Conservation (phyloP, 2,329 filamentous ascomycete species). For the Exserohilum turcica region DNA sequence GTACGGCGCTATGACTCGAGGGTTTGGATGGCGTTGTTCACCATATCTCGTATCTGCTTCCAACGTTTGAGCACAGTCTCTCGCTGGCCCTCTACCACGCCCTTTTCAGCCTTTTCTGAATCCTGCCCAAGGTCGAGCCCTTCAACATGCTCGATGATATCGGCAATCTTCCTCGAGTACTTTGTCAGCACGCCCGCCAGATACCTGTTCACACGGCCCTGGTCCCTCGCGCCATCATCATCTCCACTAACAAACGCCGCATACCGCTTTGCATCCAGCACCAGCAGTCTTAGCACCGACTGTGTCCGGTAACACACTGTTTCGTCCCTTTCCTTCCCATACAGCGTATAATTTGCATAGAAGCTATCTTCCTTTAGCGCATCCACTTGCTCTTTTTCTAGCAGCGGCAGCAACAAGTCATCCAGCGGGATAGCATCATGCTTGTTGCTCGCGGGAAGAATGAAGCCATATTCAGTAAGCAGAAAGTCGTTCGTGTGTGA, state of each 20-base stretch:
- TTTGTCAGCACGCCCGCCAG: slow-evolving; percentile 39
- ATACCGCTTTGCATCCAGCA: slow-evolving; percentile 37
- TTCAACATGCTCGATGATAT: slow-evolving; percentile 35
- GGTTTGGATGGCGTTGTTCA: slow-evolving; percentile 24
- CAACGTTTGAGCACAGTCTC: slow-evolving; percentile 39
- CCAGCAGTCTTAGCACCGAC: slow-evolving; percentile 48
- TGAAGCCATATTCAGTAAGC: slow-evolving; percentile 68
- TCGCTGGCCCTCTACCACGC: slow-evolving; percentile 25
- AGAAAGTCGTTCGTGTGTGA: slow-evolving; percentile 74
- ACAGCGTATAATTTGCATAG: slow-evolving; percentile 43
- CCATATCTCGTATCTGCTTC: slow-evolving; percentile 45
- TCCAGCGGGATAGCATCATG: slow-evolving; percentile 52
- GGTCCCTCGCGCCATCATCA: slow-evolving; percentile 43
- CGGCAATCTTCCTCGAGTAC: slow-evolving; percentile 38
- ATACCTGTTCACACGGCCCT: slow-evolving; percentile 47
- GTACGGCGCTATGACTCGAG: not conserved
- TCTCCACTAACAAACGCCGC: slow-evolving; percentile 38
- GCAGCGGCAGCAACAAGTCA: slow-evolving; percentile 47
- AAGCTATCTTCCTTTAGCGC: slow-evolving; percentile 52
- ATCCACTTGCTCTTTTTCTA: slow-evolving; percentile 38
- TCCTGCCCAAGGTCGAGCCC: slow-evolving; percentile 22
- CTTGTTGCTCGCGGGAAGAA: slow-evolving; percentile 40
- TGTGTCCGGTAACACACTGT: slow-evolving; percentile 54
- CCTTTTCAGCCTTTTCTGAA: not conserved
- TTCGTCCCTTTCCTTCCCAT: not conserved